Percentiles rank a stretch among this genome's conserved stretches.
These are phyloP conservation scores for Insectozyma bohioensis DNA, from an alignment of 1,139 yeast genomes.

Conservation along the genomic window DNA sequence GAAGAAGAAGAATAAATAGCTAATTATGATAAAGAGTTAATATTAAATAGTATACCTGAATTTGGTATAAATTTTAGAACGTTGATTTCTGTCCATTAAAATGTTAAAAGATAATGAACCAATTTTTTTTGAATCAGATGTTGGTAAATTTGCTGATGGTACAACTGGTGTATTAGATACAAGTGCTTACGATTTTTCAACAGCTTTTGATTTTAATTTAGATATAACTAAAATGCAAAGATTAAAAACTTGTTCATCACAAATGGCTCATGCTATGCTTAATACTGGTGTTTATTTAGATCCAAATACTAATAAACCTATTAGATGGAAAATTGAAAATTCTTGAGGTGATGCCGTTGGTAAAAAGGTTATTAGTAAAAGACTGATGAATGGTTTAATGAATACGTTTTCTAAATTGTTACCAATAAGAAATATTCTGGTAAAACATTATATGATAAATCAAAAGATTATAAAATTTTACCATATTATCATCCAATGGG, in stretches of 20 bases:
- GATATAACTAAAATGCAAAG: conserved; percentile 53
- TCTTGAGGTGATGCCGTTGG: conserved; percentile 84
- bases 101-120: conserved; percentile 72
- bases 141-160: conserved; percentile 67
- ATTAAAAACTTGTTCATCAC: conserved; percentile 54
- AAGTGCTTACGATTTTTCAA: conserved; percentile 62
- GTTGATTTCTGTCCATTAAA: no score
- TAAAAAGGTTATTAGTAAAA: conserved; percentile 70
- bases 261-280: conserved; percentile 88
- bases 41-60: no score
- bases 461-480: conserved; percentile 53
- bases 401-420: conserved; percentile 81
- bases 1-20: no score
- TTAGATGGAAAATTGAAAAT: conserved; percentile 81
- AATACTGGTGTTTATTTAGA: conserved; percentile 68
- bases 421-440: conserved; percentile 54
- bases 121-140: conserved; percentile 83
- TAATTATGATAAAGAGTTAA: no score
- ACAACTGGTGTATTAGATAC: conserved; percentile 68
- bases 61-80: no score
- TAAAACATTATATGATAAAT: conserved; percentile 44
- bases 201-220: conserved; percentile 59
- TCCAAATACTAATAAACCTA: conserved; percentile 43
- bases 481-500: conserved; percentile 92
- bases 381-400: conserved; percentile 83